Base-by-base conservation (phyloP, 768 basidiomycete species). In the Trametes meyenii region DNA sequence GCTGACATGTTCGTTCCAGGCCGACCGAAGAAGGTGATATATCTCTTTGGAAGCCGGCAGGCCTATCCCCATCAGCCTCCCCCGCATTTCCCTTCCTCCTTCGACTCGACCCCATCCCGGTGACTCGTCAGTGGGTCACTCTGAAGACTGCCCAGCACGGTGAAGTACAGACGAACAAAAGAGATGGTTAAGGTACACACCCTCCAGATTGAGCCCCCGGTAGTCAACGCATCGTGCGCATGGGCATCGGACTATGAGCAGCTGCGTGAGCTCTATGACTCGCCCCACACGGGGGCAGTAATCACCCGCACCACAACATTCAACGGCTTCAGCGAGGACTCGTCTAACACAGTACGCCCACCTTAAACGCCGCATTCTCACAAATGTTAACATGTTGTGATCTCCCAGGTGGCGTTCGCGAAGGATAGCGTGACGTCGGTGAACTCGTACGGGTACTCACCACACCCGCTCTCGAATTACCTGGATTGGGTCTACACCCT, bases 371-470 rank as follows among this genome's bases (percentile, higher is more conserved):
- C 50, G 33, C 54, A 19, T 17, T 29, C 21, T 55, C 24, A 11
- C 39, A 42, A 12, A 35, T 36, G 16, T 36, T 62, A 16, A 55
- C 44, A 43, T n/a, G 45, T 23, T 55, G 16, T 5, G 4, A 33
- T 33, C 29, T 8, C 29, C 57, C 65, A 91, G 89, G 87, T 89
- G 49, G 83, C 81, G 16, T 89, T 92, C 65, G 62, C 83, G 48
- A 74, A 73, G 40, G 74, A 76, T 14, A 68, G 77, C 10, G 65
- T 80, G 39, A 80, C 89, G n/a, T 86, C 92, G 16, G 69, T 92
- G 61, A 95, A 95, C 71, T 89, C 88, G 0, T 95, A 91, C 73
- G 93, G 93, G 23, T 96, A 94, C 75, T 94, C 91, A 8, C 93
- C 92, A 0, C 80, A 87, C 67, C 84, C 89, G 5, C 80, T 95